Percentiles rank a stretch among this genome's conserved stretches.
These are phyloP conservation scores for Gentiana macrophylla DNA, from an alignment of 257 asterid genomes.

Conservation along the genomic window DNA sequence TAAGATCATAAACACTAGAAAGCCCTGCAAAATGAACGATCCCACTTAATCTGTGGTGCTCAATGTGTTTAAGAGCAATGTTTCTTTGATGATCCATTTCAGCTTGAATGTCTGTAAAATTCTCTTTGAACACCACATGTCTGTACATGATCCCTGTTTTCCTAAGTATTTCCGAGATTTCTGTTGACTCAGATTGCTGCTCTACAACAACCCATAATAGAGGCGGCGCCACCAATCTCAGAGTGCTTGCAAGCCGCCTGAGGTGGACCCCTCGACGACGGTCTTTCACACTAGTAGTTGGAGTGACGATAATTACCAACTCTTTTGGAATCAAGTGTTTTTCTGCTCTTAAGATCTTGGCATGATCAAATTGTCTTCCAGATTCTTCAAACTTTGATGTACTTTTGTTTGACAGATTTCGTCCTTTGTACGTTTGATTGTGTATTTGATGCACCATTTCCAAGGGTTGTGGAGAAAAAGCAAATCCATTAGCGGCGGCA, in stretches of 20 bases:
- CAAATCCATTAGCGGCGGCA: slow-evolving; percentile 12
- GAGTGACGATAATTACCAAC: slow-evolving; percentile 61
- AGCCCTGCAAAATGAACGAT: slow-evolving; percentile 84
- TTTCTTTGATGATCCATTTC: slow-evolving; percentile 86
- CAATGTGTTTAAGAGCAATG: slow-evolving; percentile 78
- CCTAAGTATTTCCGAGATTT: slow-evolving; percentile 57
- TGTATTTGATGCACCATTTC: slow-evolving; percentile 27
- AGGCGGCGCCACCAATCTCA: slow-evolving; percentile 62
- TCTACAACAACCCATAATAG: slow-evolving; percentile 81
- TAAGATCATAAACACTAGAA: slow-evolving; percentile 64
- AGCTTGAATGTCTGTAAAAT: slow-evolving; percentile 38
- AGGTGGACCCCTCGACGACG: slow-evolving; percentile 28
- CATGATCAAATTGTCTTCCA: background rate
- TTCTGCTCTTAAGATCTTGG: slow-evolving; percentile 7
- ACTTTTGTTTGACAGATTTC: slow-evolving; percentile 18
- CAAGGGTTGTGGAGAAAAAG: slow-evolving; percentile 34
- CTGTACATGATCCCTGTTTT: slow-evolving; percentile 78
- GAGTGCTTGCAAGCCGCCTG: slow-evolving; percentile 52
- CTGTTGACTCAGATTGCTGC: slow-evolving; percentile 34
- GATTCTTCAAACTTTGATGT: slow-evolving; percentile 6
- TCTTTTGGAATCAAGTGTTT: slow-evolving; percentile 21
- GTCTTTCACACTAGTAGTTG: slow-evolving; percentile 37
- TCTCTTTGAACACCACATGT: slow-evolving; percentile 77
- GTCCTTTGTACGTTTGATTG: slow-evolving; percentile 10
- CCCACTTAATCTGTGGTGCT: slow-evolving; percentile 79